A percentile compares a stretch with the other conserved stretches of the same genome.
These are phyloP conservation scores for Raffaelea deltoideospora DNA, from an alignment of 2,329 filamentous ascomycete genomes.

Conservation along the genomic window DNA sequence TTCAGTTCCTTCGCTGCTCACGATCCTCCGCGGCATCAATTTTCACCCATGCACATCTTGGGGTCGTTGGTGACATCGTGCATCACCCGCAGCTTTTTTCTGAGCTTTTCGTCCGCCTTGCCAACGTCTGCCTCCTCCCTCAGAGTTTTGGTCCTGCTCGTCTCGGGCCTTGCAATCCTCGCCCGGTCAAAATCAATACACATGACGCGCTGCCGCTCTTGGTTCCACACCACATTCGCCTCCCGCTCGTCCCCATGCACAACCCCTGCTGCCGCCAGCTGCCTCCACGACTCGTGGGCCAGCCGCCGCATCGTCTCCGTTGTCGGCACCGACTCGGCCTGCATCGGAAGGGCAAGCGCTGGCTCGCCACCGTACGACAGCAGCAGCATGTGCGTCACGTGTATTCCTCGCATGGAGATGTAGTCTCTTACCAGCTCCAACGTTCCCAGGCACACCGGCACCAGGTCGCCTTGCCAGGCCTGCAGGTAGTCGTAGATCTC, in stretches of 20 bases:
- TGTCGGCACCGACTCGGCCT: background rate
- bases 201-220: background rate
- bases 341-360: background rate
- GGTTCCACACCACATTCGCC: conserved; percentile 1
- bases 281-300: background rate
- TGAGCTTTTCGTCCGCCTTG: too few relatives aligned
- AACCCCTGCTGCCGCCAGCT: background rate
- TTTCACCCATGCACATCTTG: too few relatives aligned
- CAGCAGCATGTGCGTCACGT: conserved; percentile 1
- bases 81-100: too few relatives aligned
- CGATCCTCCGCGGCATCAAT: too few relatives aligned
- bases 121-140: too few relatives aligned
- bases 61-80: too few relatives aligned
- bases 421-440: background rate
- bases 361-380: conserved; percentile 1
- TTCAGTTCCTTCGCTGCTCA: too few relatives aligned
- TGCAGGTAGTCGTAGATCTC: background rate
- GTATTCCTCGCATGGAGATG: background rate
- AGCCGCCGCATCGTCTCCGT: background rate
- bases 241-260: background rate
- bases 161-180: too few relatives aligned
- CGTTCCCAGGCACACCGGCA: conserved; percentile 1
- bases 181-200: conserved; percentile 2
- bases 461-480: background rate
- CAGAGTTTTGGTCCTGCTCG: too few relatives aligned